Evolutionary conservation across 495 filamentous ascomycete species (phyloP), one percentile per base, ranked within the genome.

Genomic region (Parachaetomium inaequale): DNA sequence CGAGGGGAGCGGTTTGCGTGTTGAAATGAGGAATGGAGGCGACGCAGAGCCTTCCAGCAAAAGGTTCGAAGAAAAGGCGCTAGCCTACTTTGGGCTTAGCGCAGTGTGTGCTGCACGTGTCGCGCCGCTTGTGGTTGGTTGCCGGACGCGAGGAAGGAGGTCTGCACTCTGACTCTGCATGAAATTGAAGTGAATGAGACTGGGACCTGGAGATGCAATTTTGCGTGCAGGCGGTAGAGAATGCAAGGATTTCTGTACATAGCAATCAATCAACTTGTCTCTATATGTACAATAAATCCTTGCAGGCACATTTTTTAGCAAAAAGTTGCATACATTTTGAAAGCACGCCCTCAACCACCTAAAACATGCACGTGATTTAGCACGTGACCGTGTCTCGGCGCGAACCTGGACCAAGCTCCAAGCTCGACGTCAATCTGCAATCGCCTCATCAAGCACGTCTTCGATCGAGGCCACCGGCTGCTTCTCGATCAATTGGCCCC

Each of bases 401-500:
- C 14, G 7, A 11, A 21, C 21, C 10, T 38, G 42, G 57, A 43
- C 59, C 58, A 40, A 69, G 62, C 69, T 70, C 61, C 68, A 55
- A 63, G 66, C 63, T 67, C 72, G 68, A 71, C 65, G 63, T 70
- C 66, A 66, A 66, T 61, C 58, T 50, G 51, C 53, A 59, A 58
- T 55, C 46, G 26, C 36, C 26, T 50, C 23, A 25, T 55, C 36
- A 26, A 61, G 61, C 63, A 65, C 58, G 49, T 36, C 53, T 58
- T 53, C 51, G 64, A 67, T 61, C 58, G 65, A 65, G 36, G 53
- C 55, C 65, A 64, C 38, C 59, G 55, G 32, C 53, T 60, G 45
- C 25, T 52, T 31, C 29, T 55, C 58, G 63, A 67, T 62, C 77
- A 78, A 80, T 78, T 80, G 78, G 67, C 64, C 63, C 26, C 56